Conservation (phyloP, 2,329 filamentous ascomycete genomes). For the Fusarium ramigenum region DNA sequence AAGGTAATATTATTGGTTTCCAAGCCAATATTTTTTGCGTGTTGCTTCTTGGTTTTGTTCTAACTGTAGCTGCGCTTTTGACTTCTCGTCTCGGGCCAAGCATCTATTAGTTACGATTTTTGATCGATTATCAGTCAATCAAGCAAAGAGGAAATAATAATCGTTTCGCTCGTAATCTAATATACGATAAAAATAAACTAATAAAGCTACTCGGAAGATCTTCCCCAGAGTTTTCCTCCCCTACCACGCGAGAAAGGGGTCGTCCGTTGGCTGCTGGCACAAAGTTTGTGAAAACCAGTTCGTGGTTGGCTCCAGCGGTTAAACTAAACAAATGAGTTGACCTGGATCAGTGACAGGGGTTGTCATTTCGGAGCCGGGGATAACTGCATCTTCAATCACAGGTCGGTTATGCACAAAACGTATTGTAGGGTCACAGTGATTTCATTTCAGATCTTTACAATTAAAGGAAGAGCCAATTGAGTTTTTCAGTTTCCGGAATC, state of each 20-base stretch:
- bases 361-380: slow-evolving; percentile 13
- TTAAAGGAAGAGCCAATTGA: slow-evolving; percentile 8
- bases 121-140: not conserved
- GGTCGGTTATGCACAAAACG: slow-evolving; percentile 13
- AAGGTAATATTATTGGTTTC: not conserved
- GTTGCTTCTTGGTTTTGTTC: not conserved
- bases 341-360: slow-evolving; percentile 18
- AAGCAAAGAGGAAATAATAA: not conserved
- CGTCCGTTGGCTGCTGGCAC: not conserved
- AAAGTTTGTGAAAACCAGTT: not conserved
- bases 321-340: slow-evolving; percentile 19
- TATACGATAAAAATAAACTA: not conserved
- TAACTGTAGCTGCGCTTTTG: not conserved
- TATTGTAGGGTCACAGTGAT: not conserved
- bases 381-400: slow-evolving; percentile 15
- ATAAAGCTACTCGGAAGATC: slow-evolving; percentile 9
- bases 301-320: slow-evolving; percentile 3
- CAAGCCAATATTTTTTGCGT: not conserved
- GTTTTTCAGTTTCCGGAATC: not conserved
- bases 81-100: not conserved
- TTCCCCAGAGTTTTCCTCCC: slow-evolving; percentile 21
- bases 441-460: not conserved
- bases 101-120: not conserved
- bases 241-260: slow-evolving; percentile 12
- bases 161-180: not conserved